Conservation (phyloP, 192 early-diverging fungal species). For the Linnemannia hyalina region DNA sequence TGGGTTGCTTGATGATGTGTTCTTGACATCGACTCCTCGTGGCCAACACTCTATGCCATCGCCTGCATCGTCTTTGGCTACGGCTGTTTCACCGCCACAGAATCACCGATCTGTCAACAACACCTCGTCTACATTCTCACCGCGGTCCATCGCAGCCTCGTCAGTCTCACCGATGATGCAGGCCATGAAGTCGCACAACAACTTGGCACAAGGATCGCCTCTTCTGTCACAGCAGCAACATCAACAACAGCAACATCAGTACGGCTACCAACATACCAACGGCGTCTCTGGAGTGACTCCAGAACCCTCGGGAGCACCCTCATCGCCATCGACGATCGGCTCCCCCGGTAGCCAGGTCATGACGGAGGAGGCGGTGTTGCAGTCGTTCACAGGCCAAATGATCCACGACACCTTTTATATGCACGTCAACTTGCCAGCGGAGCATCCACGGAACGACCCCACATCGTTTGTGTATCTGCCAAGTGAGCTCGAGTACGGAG, state of each 20-base stretch:
- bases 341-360: slow-evolving; percentile 15
- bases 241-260: neutral
- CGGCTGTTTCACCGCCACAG: neutral
- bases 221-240: neutral
- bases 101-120: neutral
- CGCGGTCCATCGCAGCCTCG: neutral
- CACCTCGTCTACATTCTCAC: neutral
- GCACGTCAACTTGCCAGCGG: slow-evolving; percentile 19
- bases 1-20: slow-evolving; percentile 16
- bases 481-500: slow-evolving; percentile 24
- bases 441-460: slow-evolving; percentile 26
- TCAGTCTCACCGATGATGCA: slow-evolving; percentile 1
- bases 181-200: slow-evolving; percentile 10
- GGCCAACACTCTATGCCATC: neutral
- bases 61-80: slow-evolving; percentile 11
- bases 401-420: slow-evolving; percentile 22
- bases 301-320: neutral
- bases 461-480: slow-evolving; percentile 24
- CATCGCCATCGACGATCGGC: slow-evolving; percentile 6
- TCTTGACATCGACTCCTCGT: slow-evolving; percentile 32
- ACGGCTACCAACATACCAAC: slow-evolving; percentile 1
- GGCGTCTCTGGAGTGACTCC: neutral
- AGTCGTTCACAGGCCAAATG: slow-evolving; percentile 22
- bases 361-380: slow-evolving; percentile 5
- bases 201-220: neutral